Conservation (phyloP, 1,284 basidiomycete species). For the Boletus semigastroideus region DNA sequence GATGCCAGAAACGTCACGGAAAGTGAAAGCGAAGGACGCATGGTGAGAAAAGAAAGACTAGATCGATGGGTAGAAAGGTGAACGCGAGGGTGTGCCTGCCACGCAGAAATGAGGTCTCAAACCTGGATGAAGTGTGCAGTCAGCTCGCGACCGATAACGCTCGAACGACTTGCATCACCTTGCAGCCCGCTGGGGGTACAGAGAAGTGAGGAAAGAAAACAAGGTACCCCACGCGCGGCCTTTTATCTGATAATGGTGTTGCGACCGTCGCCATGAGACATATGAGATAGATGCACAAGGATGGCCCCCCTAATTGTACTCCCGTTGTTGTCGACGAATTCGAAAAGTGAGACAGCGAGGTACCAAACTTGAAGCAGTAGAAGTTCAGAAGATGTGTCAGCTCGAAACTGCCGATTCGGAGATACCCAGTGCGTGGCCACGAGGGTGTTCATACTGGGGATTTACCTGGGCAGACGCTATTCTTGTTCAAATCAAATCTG, state of each 20-base stretch:
- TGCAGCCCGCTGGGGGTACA: constrained; percentile 11
- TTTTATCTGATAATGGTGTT: constrained; percentile 11
- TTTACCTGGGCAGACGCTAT: background rate
- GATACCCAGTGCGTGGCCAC: no score
- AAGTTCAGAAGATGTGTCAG: background rate
- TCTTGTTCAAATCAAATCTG: no score
- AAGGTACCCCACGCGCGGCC: background rate
- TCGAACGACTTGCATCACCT: constrained; percentile 8
- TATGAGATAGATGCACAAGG: background rate
- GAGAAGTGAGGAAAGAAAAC: background rate
- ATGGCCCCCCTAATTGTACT: background rate
- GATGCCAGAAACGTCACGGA: constrained; percentile 16
- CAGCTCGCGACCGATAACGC: background rate
- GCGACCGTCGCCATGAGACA: constrained; percentile 18
- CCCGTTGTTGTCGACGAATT: constrained; percentile 1
- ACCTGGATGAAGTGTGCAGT: constrained; percentile 6
- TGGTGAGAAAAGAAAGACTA: constrained; percentile 1
- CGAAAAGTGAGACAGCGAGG: background rate
- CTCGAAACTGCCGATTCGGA: background rate
- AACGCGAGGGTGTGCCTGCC: constrained; percentile 15
- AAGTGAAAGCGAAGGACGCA: constrained; percentile 11
- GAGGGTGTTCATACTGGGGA: background rate
- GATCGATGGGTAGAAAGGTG: background rate
- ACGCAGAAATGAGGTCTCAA: constrained; percentile 20
- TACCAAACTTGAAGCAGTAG: background rate